phyloP scores from a whole-genome alignment of 805 yeast genomes.

The Candida succiphila region DNA sequence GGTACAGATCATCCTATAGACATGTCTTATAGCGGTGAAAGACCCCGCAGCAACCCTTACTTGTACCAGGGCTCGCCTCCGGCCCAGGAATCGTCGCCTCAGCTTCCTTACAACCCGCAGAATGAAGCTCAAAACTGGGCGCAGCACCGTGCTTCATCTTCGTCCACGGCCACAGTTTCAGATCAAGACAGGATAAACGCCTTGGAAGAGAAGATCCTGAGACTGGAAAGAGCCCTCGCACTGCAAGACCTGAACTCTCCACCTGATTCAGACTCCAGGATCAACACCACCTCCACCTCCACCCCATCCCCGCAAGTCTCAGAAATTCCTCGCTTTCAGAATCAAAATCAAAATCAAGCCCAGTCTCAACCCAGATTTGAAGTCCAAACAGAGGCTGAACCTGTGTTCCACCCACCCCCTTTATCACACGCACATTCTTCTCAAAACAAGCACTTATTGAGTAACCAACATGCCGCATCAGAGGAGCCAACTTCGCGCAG shows the following conservation, averaged over 20 bases:
- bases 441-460: not conserved
- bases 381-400: not conserved
- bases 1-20: no score
- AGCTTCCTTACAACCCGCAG: not conserved
- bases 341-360: not conserved
- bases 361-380: not conserved
- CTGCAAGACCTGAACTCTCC: slow-evolving; percentile 9
- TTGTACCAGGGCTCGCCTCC: no score
- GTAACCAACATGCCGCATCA: not conserved
- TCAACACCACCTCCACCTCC: not conserved
- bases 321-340: not conserved
- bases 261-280: not conserved
- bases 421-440: not conserved
- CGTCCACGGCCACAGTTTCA: no score
- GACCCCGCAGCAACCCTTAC: no score
- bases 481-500: not conserved
- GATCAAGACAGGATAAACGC: slow-evolving; percentile 15
- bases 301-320: not conserved
- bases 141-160: no score
- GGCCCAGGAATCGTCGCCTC: no score
- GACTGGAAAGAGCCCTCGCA: slow-evolving; percentile 17
- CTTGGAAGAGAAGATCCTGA: slow-evolving; percentile 23
- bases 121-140: not conserved
- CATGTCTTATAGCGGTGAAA: no score
- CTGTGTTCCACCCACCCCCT: not conserved